Evolutionary conservation across 176 grass and related monocot species (phyloP), one percentile per base, ranked within the genome.

Genomic region (Tuctoria greenei): DNA sequence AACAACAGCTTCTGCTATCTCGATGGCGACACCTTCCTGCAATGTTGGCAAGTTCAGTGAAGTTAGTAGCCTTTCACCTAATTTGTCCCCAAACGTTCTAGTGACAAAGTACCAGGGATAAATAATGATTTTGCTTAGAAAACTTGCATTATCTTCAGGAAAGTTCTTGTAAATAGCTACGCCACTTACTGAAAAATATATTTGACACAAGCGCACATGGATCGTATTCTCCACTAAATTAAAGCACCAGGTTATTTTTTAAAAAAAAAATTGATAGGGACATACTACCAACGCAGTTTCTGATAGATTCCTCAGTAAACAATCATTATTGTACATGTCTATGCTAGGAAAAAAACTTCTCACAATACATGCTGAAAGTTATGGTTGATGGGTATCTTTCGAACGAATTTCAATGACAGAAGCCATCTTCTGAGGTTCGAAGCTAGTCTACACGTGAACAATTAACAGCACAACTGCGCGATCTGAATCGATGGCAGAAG

Each of bases 11-110:
- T 99, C 89, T 0, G 96, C 92, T 67, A 99, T 92, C 81, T 99
- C 96, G 43, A 99, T 92, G 20, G 92, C 96, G 27, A 99, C 92
- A 2, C 87, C 96, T 81, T 99, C 96, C 96, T 99, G 51, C 46
- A 86, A 49, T 59, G 81, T 71, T 75, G 47, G 69, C 8, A 26
- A 31, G 31, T 31, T 31, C 31, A 31, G 31, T 31, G 31, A n/a
- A n/a, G n/a, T n/a, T n/a, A 31, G 31, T 31, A 13, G 23, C 9
- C 21, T 23, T 58, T 26, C 55, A 58, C 55, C 51, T 54, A 54
- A 54, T 54, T 54, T 54, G 18, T 54, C n/a, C 51, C 20, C 51
- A 54, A 51, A 54, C 21, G 51, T 54, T 54, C 16, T n/a, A 56
- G n/a, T 23, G 8, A 56, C 8, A 24, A 13, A 56, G 20, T 16